Base-by-base conservation (phyloP, 352 stramenopile genomes). In the Plasmopara viticola region DNA sequence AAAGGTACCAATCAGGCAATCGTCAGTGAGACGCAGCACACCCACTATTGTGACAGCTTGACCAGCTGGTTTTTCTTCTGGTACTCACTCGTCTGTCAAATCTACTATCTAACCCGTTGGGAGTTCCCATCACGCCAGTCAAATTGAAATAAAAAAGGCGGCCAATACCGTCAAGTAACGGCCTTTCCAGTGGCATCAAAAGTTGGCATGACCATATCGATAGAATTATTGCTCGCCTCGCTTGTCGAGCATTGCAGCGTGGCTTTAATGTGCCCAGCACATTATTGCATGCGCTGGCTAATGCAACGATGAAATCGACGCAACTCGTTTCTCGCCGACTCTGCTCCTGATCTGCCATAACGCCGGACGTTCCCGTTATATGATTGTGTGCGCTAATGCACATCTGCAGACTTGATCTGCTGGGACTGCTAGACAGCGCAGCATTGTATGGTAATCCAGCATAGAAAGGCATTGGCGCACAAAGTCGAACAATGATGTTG, bases 1-100 rank as follows among this genome's bases (percentile, higher is more conserved):
- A 12, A 35, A 35, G 1, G 31, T 35, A 35, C 31, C 6, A 35
- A 35, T 35, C 31, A 35, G 31, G 31, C 7, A 35, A 12, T 35
- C 10, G 49, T 58, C 53, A 58, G 48, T 15, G 18, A 68, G 49
- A 39, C 35, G 35, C 12, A 37, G 5, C 25, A 9, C 6, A 13
- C 25, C 52, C 42, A 68, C 64, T 44, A 29, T 68, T 47, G 48
- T 68, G 64, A 72, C 56, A 68, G 54, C 18, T 58, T 18, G 59
- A 72, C 59, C 59, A 68, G 20, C 31, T 35, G 31, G 6, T 12
- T 40, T 33, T 28, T 30, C 25, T 37, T 17, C 37, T 44, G 35
- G 43, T 28, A 25, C 45, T 15, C 44, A 25, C 45, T 15, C 44
- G 40, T 60, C 44, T 66, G 48, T 33, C 15, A 20, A n/a, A 0